Evolutionary conservation across 345 rosid species (phyloP).

Genomic region (Arabidopsis suecica): DNA sequence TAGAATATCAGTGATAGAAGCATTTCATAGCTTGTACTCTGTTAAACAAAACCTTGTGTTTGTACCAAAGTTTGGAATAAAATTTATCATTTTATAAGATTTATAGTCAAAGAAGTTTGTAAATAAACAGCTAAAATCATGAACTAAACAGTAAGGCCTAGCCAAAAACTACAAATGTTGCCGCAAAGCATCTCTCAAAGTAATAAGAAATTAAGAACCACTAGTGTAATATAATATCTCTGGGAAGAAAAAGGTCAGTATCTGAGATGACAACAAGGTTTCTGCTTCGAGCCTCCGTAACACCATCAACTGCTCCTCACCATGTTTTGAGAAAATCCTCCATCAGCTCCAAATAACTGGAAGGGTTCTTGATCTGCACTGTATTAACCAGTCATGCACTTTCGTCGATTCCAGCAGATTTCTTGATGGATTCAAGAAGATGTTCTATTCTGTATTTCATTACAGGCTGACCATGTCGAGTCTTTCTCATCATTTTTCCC

Average conservation of each 20-base stretch:
- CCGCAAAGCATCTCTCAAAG: constrained; percentile 21
- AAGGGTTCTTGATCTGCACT: constrained; percentile 12
- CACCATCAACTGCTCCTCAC: background rate
- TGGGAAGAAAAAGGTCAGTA: background rate
- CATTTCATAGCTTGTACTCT: constrained; percentile 19
- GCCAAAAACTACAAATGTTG: constrained; percentile 23
- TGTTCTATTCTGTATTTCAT: constrained; percentile 92
- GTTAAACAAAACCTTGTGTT: constrained; percentile 22
- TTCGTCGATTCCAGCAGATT: constrained; percentile 43
- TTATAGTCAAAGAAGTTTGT: background rate
- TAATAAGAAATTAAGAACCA: background rate
- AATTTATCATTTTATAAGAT: constrained; percentile 4
- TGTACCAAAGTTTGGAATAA: constrained; percentile 30
- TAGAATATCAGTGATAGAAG: constrained; percentile 33
- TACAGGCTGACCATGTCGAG: constrained; percentile 80
- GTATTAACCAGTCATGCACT: constrained; percentile 1
- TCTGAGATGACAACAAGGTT: background rate
- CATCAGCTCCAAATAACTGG: background rate
- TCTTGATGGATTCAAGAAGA: constrained; percentile 74
- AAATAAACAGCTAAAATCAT: constrained; percentile 11
- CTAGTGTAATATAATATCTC: background rate
- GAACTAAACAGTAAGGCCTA: constrained; percentile 14
- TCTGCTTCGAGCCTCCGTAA: background rate
- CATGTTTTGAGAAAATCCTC: background rate
- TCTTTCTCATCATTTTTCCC: constrained; percentile 76